Evolutionary conservation across 495 filamentous ascomycete species (phyloP).

Genomic region (Aspergillus coremiiformis): DNA sequence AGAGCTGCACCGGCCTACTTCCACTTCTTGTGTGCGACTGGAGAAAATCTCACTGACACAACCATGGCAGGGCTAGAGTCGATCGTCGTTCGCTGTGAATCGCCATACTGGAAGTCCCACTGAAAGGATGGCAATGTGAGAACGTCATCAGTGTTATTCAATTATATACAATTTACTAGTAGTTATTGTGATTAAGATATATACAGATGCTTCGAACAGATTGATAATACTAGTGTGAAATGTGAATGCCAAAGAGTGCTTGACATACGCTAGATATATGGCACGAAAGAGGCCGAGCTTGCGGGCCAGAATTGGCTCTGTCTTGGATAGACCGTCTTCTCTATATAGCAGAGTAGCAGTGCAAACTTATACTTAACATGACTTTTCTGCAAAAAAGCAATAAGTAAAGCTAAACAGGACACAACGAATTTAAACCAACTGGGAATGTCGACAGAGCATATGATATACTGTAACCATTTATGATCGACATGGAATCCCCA

Average conservation of each 20-base stretch:
- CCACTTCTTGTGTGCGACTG: constrained; percentile 42
- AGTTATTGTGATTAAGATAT: background rate
- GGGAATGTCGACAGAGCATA: background rate
- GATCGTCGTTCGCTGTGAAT: constrained; percentile 27
- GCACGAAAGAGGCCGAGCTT: constrained; percentile 29
- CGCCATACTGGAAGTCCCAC: constrained; percentile 28
- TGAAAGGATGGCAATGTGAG: constrained; percentile 36
- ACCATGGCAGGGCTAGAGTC: constrained; percentile 32
- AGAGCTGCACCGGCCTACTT: constrained; percentile 42
- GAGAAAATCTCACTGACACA: constrained; percentile 48
- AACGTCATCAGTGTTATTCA: constrained; percentile 22
- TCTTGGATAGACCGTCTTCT: background rate
- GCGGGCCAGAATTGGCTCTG: constrained; percentile 19
- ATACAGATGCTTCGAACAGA: constrained; percentile 7
- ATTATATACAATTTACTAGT: background rate
- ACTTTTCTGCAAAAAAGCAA: background rate
- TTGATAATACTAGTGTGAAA: constrained; percentile 37
- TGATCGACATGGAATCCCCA: too few relatives aligned
- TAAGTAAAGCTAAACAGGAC: background rate
- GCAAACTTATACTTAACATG: background rate
- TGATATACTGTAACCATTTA: too few relatives aligned
- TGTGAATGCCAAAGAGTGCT: constrained; percentile 35
- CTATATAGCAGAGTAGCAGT: background rate
- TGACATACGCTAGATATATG: constrained; percentile 29
- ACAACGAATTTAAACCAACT: background rate